Conservation (phyloP, 2,329 filamentous ascomycete species). For the Hymenotorrendiella dingleyae region DNA sequence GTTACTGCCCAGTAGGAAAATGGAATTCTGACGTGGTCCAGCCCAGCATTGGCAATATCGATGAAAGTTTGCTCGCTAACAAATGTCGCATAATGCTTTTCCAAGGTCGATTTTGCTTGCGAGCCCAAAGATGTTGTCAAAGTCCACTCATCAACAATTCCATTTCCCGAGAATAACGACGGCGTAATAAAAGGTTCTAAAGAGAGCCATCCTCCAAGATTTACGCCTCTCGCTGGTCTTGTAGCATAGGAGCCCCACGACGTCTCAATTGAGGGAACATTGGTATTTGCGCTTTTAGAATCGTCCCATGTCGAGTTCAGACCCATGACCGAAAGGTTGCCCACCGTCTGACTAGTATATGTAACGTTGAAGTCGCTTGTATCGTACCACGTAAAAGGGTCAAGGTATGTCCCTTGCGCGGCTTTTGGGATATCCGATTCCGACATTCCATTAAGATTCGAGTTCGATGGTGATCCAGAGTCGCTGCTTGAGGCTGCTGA, state of each 20-base stretch:
- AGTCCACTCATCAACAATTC: constrained; percentile 85
- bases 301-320: constrained; percentile 84
- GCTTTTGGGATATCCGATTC: constrained; percentile 44
- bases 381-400: constrained; percentile 89
- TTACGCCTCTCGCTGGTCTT: constrained; percentile 80
- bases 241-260: constrained; percentile 71
- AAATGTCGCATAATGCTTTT: constrained; percentile 87
- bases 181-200: constrained; percentile 95
- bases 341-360: constrained; percentile 79
- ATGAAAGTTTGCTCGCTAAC: constrained; percentile 78
- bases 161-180: constrained; percentile 71
- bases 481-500: constrained; percentile 12
- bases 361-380: constrained; percentile 91
- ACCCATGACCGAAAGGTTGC: constrained; percentile 86
- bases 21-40: constrained; percentile 95
- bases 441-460: constrained; percentile 47
- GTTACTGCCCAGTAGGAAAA: constrained; percentile 93
- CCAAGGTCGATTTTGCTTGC: constrained; percentile 60
- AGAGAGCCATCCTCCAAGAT: constrained; percentile 88
- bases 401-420: constrained; percentile 70
- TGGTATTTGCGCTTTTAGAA: constrained; percentile 66
- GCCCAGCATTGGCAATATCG: constrained; percentile 78
- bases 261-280: constrained; percentile 72
- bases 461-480: constrained; percentile 30
- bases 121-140: constrained; percentile 65